Base-by-base conservation (phyloP, 352 stramenopile species). In the Lagenidium giganteum region DNA sequence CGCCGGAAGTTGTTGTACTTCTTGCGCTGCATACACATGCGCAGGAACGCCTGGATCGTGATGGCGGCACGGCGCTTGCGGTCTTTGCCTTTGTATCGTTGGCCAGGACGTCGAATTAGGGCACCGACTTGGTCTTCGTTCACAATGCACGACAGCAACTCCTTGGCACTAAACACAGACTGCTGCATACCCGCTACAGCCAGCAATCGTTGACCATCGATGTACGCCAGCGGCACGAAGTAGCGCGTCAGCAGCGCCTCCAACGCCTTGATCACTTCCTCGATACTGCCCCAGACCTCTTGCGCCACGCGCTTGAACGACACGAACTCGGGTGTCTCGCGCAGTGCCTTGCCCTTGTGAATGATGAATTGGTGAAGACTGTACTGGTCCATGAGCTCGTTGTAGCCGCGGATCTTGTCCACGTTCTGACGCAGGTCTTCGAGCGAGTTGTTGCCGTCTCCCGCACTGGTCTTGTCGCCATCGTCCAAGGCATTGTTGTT, bases 341-440 rank as follows among this genome's bases (percentile, higher is more conserved):
- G 63, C 48, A 92, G 68, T 5, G 68, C 65, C 13, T 62, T 54
- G 3, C 83, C 83, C 29, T 90, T 79, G 42, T 83, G 75, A 39
- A 95, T 93, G 38, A 87, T 62, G 57, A 95, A 93, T 31, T 91
- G 72, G 29, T 95, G 77, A n/a, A 93, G 50, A 18, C 69, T 82
- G 58, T 82, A 78, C 12, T 61, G 58, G 44, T 83, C 74, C 26
- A 84, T 33, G 11, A 84, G 63, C 22, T 82, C 68, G 39, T 78
- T 82, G 64, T 83, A 86, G n/a, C 68, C 68, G 37, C 70, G 68
- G 27, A 84, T 69, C 40, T 83, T 83, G 23, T 74, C 70, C 12
- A 85, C 65, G 25, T 80, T 85, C n/a, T 61, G 60, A 8, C 70
- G 62, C 38, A 83, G 27, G 16, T 83, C 67, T 31, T 83, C 64